These are phyloP conservation scores for Trichosporon asahii DNA, from an alignment of 1,284 basidiomycete species.

Conservation along the genomic window DNA sequence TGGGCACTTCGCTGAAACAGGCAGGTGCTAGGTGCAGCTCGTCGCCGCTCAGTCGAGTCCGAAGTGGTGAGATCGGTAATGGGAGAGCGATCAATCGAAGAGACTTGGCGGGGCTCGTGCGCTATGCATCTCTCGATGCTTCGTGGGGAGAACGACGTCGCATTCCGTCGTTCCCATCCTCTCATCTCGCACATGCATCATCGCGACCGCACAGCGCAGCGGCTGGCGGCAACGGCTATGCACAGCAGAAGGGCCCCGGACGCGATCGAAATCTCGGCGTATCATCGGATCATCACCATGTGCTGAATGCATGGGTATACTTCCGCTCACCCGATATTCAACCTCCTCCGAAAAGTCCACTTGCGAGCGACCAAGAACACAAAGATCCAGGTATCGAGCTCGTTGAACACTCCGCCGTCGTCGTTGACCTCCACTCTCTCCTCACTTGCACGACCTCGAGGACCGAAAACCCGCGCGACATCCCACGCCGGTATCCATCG, in stretches of 20 bases:
- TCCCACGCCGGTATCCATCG: neutral
- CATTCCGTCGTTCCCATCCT: neutral
- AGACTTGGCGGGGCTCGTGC: neutral
- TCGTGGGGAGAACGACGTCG: neutral
- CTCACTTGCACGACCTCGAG: neutral
- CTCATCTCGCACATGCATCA: neutral
- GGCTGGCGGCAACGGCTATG: neutral
- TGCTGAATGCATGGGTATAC: constrained; percentile 9
- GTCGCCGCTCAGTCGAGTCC: too few relatives aligned
- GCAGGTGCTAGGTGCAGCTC: neutral
- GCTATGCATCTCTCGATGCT: neutral
- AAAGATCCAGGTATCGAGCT: constrained; percentile 9
- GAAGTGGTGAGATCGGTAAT: neutral
- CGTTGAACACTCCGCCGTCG: neutral
- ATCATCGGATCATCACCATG: neutral
- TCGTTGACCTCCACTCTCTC: neutral
- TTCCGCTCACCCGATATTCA: neutral
- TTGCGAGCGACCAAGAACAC: neutral
- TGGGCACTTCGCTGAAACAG: neutral
- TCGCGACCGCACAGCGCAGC: too few relatives aligned
- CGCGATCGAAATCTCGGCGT: neutral
- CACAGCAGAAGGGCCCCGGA: neutral
- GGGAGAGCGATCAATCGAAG: neutral
- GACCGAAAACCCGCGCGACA: neutral
- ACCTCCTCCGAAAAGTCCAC: neutral